phyloP scores from a whole-genome alignment of 257 asterid genomes.

The Solanum chmielewskii region DNA sequence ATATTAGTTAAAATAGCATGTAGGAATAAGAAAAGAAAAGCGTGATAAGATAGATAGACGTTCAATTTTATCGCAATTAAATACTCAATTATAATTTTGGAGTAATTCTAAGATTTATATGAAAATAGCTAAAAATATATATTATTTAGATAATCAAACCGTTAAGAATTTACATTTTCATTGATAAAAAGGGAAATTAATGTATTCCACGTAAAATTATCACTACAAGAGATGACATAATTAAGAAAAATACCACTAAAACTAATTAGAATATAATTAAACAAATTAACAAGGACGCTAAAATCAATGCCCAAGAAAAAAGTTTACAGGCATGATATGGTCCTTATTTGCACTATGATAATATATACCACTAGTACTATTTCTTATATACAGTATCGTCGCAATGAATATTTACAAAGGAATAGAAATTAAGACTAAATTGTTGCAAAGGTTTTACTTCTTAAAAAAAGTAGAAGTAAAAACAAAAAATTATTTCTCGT shows the following conservation, averaged over 20 bases:
- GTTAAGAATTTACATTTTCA: neutral
- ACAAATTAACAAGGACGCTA: neutral
- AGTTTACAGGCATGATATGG: neutral
- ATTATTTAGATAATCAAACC: neutral
- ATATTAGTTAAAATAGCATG: too few relatives aligned
- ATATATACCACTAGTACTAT: neutral
- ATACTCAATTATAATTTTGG: accelerated
- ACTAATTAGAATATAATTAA: neutral
- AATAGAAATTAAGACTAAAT: neutral
- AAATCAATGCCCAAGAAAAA: neutral
- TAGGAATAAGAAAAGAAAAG: neutral
- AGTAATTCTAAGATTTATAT: too few relatives aligned
- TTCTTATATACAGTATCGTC: neutral
- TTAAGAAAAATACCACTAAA: neutral
- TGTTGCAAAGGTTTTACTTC: too few relatives aligned
- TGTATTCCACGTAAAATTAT: neutral
- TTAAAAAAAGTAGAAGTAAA: too few relatives aligned
- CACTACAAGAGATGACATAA: neutral
- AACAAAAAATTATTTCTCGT: too few relatives aligned
- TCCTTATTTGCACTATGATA: neutral
- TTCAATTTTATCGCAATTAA: accelerated
- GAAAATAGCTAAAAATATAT: neutral
- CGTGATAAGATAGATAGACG: too few relatives aligned
- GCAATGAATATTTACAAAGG: neutral
- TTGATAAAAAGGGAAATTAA: neutral